A percentile compares a stretch with the other conserved stretches of the same genome.
phyloP scores from a whole-genome alignment of 2,329 filamentous ascomycete genomes.

The Sphaerostilbella broomeana region DNA sequence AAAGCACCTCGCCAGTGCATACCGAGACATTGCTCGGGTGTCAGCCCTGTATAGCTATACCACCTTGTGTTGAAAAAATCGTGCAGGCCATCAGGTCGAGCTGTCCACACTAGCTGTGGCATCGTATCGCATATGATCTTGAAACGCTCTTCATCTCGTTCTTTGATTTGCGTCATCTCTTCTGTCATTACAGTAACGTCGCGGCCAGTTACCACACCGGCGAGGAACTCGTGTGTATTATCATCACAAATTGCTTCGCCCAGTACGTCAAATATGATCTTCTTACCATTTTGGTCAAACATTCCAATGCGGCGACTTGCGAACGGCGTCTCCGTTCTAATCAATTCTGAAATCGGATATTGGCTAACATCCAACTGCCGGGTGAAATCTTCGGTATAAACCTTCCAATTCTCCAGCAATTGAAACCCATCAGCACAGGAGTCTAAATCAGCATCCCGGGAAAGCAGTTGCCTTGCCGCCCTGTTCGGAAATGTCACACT shows the following conservation, averaged over 20 bases:
- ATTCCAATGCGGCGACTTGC: conserved; percentile 56
- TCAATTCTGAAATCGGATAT: conserved; percentile 59
- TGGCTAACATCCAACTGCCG: conserved; percentile 50
- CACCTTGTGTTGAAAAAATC: conserved; percentile 75
- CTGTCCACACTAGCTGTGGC: conserved; percentile 69
- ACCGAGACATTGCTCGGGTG: conserved; percentile 55
- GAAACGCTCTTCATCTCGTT: conserved; percentile 67
- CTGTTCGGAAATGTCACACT: conserved; percentile 68
- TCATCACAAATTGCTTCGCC: conserved; percentile 64
- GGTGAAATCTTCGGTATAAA: conserved; percentile 63
- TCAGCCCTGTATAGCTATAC: conserved; percentile 71
- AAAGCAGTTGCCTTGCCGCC: conserved; percentile 50
- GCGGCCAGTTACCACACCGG: conserved; percentile 63
- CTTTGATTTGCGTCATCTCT: conserved; percentile 62
- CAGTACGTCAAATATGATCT: conserved; percentile 55
- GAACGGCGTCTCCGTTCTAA: conserved; percentile 56
- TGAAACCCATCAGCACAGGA: conserved; percentile 43
- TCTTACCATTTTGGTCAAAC: conserved; percentile 45
- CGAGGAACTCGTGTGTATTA: conserved; percentile 63
- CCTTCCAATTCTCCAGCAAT: conserved; percentile 51
- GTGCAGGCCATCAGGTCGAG: conserved; percentile 55
- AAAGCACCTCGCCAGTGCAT: conserved; percentile 57
- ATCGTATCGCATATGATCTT: conserved; percentile 69
- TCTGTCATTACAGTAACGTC: conserved; percentile 66
- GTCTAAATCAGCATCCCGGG: conserved; percentile 34